phyloP scores from a whole-genome alignment of 345 rosid genomes.

The Durio zibethinus region DNA sequence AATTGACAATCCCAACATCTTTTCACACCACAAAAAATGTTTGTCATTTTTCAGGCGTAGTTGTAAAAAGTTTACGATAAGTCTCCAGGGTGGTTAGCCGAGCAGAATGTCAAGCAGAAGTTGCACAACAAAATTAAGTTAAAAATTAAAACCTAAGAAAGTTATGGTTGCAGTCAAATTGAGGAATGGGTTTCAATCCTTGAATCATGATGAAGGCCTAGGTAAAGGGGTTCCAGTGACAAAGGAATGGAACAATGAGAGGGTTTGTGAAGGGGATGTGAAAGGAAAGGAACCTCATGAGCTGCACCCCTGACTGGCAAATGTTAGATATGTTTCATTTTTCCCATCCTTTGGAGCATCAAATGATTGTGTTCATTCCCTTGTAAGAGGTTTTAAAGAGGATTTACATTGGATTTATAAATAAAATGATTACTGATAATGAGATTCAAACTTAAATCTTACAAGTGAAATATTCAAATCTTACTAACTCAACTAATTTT shows the following conservation, averaged over 20 bases:
- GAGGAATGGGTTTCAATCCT: not conserved
- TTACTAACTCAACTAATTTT: too few species aligned
- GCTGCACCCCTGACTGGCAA: constrained; percentile 9
- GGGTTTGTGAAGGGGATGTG: constrained; percentile 15
- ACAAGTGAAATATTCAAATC: too few species aligned
- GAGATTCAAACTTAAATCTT: too few species aligned
- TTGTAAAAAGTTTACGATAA: not conserved
- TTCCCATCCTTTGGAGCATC: not conserved
- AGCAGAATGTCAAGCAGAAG: not conserved
- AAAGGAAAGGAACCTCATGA: constrained; percentile 16
- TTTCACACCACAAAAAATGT: not conserved
- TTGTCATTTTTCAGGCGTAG: not conserved
- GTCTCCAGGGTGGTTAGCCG: not conserved
- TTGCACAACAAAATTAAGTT: not conserved
- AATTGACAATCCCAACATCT: not conserved
- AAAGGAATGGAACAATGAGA: constrained; percentile 4
- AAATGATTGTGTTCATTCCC: constrained; percentile 1
- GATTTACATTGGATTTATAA: too few species aligned
- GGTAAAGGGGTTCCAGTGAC: not conserved
- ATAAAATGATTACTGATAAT: too few species aligned
- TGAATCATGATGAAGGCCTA: not conserved
- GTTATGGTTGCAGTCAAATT: not conserved
- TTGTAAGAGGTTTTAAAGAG: too few species aligned
- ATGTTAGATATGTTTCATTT: not conserved
- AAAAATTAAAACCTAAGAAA: not conserved